A percentile compares a stretch with the other conserved stretches of the same genome.
Evolutionary conservation across 345 rosid genomes (phyloP).

Genomic region (Corchorus olitorius): DNA sequence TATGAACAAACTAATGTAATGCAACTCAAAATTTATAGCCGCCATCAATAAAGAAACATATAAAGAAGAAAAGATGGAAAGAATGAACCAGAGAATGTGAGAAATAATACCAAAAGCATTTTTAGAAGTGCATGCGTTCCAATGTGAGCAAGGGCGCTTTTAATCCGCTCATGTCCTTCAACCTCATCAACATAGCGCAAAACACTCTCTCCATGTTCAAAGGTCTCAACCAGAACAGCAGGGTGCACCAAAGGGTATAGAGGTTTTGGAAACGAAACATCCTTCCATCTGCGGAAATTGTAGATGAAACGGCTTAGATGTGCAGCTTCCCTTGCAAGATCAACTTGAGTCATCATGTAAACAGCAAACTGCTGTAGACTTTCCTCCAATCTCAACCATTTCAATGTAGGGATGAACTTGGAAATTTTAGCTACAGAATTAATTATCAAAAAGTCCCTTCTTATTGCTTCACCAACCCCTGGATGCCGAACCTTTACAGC

Average conservation of each 20-base stretch:
- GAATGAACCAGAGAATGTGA: slow-evolving; percentile 7
- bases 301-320: slow-evolving; percentile 92
- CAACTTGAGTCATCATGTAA: slow-evolving; percentile 99
- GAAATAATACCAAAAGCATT: slow-evolving; percentile 84
- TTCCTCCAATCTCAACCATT: slow-evolving; percentile 95
- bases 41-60: not conserved
- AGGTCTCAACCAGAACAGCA: slow-evolving; percentile 95
- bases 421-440: slow-evolving; percentile 76
- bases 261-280: slow-evolving; percentile 98
- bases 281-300: slow-evolving; percentile 94
- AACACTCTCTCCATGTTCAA: slow-evolving; percentile 95
- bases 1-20: not conserved
- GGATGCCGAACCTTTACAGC: slow-evolving; percentile 99
- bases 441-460: slow-evolving; percentile 89
- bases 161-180: slow-evolving; percentile 72
- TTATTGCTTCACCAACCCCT: slow-evolving; percentile 94
- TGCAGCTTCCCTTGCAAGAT: slow-evolving; percentile 98
- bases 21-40: not conserved
- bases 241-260: slow-evolving; percentile 98
- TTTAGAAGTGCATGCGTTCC: slow-evolving; percentile 98
- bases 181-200: slow-evolving; percentile 82
- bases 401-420: slow-evolving; percentile 70
- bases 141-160: slow-evolving; percentile 88
- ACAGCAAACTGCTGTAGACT: slow-evolving; percentile 97
- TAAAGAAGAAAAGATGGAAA: not conserved